Evolutionary conservation across 495 filamentous ascomycete genomes (phyloP), one percentile per base, ranked within the genome.

Genomic region (Oidiodendron maius): DNA sequence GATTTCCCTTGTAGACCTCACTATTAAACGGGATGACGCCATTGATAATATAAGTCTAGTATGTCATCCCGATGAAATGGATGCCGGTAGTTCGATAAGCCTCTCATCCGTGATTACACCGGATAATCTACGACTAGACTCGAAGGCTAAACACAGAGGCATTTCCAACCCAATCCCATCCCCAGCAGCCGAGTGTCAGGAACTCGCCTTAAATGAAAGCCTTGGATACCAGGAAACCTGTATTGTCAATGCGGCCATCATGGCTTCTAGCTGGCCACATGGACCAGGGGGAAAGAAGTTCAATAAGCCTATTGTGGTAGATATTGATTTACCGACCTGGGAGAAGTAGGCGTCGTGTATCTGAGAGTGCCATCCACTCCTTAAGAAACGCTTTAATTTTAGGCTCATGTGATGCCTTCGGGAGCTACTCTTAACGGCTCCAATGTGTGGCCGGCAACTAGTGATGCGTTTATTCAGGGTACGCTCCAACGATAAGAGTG

Each of bases 231-330:
- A 64, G 47, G 88, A 91, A 66, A 90, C 85, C 8, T 88, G 82
- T 59, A 66, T 93, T 43, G 73, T 90, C 55, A 91, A 91, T 65
- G 83, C 84, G 25, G 79, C 86, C 15, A 82, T 90, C 51, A 71
- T 84, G 70, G 75, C 79, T 9, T 79, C 69, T 2, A 83, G 74
- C 56, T 85, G 78, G 69, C 82, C 83, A 35, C 80, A 84, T 51
- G 73, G 70, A 13, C 61, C 61, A 1, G 67, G 64, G 1, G 71
- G 69, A 24, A 84, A 82, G 58, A 69, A 57, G 45, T 79, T 85
- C 63, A 80, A 87, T 64, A 83, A 86, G 55, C 81, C 87, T 6
- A 83, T 91, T 46, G 80, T 91, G 6, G 80, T 91, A 20, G 84
- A 94, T 60, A 63, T 91, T 24, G 80, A 89, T 50, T 68, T 91